Evolutionary conservation across 257 asterid species (phyloP), one percentile per base, ranked within the genome.

Genomic region (Henckelia pumila): DNA sequence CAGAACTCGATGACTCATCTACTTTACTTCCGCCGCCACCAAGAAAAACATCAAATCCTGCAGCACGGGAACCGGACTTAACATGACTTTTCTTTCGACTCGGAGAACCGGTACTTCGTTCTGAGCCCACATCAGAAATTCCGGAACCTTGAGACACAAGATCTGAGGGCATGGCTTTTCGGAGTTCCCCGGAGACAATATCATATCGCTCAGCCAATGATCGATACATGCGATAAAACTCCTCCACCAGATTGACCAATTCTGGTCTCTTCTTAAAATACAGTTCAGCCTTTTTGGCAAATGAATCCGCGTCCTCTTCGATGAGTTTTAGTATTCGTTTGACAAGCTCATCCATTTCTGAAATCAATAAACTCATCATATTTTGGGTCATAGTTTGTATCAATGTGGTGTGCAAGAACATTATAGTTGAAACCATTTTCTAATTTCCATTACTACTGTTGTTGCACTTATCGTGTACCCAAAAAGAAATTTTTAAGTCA

Each of bases 111-210:
- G 28, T 5, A 20, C 79, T 20, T 2, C 85, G 84, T 69, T 94
- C 99, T 7, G 96, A 86, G 49, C 94, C 85, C 4, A 59, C 74
- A 21, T 91, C 96, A 2, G 96, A 91, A 23, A 85, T 59, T 56
- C 96, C 92, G 0, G 99, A 94, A 62, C 95, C 88, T 66, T 91
- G 95, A 57, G 99, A 94, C 71, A 83, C 97, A 71, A 94, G 87
- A 81, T 94, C 98, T 0, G 90, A 81, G 53, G 96, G 96, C 17
- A 89, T 71, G 56, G 57, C 87, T 60, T 75, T 84, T 44, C 80
- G 81, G 4, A 89, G 82, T 40, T 89, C 95, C n/a, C 95, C 92
- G 0, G 89, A 85, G n/a, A 86, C 90, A 14, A 77, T 68, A 71
- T 87, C 95, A 14, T 85, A 87, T 47, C 86, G 80, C 67, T 89